These are phyloP conservation scores for Wickerhamiella parazyma DNA, from an alignment of 805 yeast genomes.

Conservation along the genomic window DNA sequence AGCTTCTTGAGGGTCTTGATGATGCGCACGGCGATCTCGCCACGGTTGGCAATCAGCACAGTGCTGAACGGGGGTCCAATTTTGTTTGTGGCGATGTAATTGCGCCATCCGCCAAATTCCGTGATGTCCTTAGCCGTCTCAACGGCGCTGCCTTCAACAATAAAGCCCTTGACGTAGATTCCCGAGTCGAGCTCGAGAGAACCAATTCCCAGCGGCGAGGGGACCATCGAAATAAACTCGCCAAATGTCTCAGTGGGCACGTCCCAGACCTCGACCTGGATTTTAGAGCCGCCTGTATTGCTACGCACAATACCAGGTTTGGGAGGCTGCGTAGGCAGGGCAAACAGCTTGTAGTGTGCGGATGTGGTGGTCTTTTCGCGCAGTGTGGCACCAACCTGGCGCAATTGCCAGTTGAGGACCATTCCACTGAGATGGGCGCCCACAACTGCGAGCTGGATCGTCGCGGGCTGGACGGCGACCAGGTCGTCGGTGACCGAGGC, in stretches of 20 bases:
- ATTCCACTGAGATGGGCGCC: conserved; percentile 89
- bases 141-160: conserved; percentile 69
- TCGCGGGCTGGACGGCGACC: conserved; percentile 20
- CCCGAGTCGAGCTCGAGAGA: conserved; percentile 74
- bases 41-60: conserved; percentile 93
- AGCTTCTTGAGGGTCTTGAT: conserved; percentile 75
- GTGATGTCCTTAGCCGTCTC: conserved; percentile 71
- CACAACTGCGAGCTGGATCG: conserved; percentile 74
- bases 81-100: conserved; percentile 31
- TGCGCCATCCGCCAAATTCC: conserved; percentile 78
- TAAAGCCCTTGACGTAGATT: conserved; percentile 78
- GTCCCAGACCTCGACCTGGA: conserved; percentile 71
- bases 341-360: conserved; percentile 58
- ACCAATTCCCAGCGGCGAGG: conserved; percentile 92
- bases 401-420: conserved; percentile 88
- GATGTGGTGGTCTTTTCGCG: conserved; percentile 57
- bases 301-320: conserved; percentile 86
- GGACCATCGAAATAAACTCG: conserved; percentile 72
- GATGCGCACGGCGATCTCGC: conserved; percentile 93
- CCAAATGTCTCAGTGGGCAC: conserved; percentile 72
- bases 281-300: conserved; percentile 28
- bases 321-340: conserved; percentile 60
- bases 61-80: conserved; percentile 54
- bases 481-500: conserved; percentile 29
- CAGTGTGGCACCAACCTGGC: conserved; percentile 65